Conservation (phyloP, 495 filamentous ascomycete genomes). For the Trichoderma erinaceum region DNA sequence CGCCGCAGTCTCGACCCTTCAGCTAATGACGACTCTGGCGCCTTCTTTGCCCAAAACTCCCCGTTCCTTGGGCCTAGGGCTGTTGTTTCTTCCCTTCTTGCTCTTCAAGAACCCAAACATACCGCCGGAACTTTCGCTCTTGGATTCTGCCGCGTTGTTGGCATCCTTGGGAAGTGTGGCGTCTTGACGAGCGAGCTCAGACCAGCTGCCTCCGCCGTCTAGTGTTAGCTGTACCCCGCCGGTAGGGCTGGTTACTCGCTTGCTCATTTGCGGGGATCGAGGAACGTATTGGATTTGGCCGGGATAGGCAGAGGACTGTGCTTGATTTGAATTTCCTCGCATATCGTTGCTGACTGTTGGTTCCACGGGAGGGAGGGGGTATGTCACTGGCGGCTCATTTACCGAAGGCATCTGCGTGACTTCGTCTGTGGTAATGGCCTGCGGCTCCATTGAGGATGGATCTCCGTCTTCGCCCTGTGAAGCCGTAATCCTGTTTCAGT, state of each 20-base stretch:
- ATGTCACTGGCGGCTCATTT: constrained; percentile 26
- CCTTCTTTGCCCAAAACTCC: constrained; percentile 95
- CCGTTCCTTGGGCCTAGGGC: constrained; percentile 88
- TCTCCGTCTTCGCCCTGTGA: constrained; percentile 12
- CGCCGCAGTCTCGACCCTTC: not conserved
- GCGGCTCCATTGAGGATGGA: constrained; percentile 20
- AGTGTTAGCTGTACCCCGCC: constrained; percentile 89
- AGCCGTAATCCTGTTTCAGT: constrained; percentile 37
- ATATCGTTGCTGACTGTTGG: constrained; percentile 16
- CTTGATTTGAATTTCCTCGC: not conserved
- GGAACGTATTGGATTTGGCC: constrained; percentile 39
- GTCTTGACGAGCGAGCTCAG: constrained; percentile 75
- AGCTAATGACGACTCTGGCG: constrained; percentile 66
- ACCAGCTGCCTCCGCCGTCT: constrained; percentile 84
- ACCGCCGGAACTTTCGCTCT: constrained; percentile 52
- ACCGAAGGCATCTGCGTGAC: constrained; percentile 26
- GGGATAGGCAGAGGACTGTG: not conserved
- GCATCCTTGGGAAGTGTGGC: constrained; percentile 68
- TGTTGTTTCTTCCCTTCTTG: constrained; percentile 84
- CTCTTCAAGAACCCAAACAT: constrained; percentile 85
- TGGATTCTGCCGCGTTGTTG: constrained; percentile 37
- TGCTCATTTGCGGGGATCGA: constrained; percentile 36
- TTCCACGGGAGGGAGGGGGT: constrained; percentile 12
- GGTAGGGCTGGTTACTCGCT: constrained; percentile 65
- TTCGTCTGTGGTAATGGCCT: constrained; percentile 42